phyloP scores from a whole-genome alignment of 805 yeast genomes.

The Metschnikowia kunwiensis region DNA sequence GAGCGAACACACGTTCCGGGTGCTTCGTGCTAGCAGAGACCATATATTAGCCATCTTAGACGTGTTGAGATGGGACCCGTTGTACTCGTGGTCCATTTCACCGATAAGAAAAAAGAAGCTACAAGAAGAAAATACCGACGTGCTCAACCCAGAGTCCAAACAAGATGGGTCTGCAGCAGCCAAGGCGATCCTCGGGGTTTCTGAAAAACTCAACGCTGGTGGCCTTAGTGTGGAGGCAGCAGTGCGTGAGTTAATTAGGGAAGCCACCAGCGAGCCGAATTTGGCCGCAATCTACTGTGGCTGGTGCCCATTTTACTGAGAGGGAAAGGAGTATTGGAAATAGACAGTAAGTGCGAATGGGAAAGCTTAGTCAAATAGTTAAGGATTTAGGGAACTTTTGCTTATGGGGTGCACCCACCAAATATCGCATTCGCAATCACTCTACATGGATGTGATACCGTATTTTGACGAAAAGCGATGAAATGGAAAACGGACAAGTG shows the following conservation, averaged over 20 bases:
- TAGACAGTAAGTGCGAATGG: background rate
- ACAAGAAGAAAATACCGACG: constrained; percentile 38
- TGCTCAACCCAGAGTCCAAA: constrained; percentile 19
- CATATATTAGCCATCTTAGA: constrained; percentile 79
- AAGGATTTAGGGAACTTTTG: too few relatives aligned
- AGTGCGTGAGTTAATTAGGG: constrained; percentile 73
- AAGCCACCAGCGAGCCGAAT: constrained; percentile 67
- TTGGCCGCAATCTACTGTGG: constrained; percentile 77
- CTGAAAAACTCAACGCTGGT: constrained; percentile 60
- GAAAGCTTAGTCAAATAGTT: background rate
- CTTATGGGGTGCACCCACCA: too few relatives aligned
- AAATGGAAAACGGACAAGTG: constrained; percentile 2
- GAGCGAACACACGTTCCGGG: constrained; percentile 70
- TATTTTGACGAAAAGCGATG: background rate
- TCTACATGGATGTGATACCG: background rate
- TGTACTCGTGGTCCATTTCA: constrained; percentile 87
- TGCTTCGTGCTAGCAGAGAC: constrained; percentile 60
- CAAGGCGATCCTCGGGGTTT: constrained; percentile 70
- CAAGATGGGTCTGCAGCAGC: constrained; percentile 70
- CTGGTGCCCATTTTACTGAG: constrained; percentile 72
- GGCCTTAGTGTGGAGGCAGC: constrained; percentile 80
- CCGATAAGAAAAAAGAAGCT: constrained; percentile 60
- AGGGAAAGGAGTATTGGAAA: background rate
- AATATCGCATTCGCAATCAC: background rate
- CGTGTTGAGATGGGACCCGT: constrained; percentile 87